Evolutionary conservation across 257 asterid species (phyloP).

Genomic region (Vinca minor): DNA sequence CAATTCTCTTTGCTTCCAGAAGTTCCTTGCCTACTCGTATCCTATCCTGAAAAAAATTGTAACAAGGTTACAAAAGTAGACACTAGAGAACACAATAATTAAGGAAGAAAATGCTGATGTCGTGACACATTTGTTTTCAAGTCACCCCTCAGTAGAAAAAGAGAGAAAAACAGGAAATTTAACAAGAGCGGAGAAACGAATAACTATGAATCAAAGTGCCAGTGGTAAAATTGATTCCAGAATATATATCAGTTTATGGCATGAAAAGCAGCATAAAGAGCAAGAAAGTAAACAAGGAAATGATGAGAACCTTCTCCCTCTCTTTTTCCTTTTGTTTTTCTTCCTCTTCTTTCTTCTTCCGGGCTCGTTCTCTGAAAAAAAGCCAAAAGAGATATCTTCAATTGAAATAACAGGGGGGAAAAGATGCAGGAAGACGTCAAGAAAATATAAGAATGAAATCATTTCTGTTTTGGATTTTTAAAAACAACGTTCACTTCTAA

Average conservation of each 20-base stretch:
- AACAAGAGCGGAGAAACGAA: no score
- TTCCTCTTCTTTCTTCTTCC: constrained; percentile 94
- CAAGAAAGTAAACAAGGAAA: constrained; percentile 5
- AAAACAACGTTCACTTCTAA: not conserved
- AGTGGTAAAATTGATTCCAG: not conserved
- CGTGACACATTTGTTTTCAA: not conserved
- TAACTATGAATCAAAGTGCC: no score
- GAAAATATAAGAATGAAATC: not conserved
- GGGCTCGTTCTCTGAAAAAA: constrained; percentile 72
- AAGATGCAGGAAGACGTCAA: not conserved
- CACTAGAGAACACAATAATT: constrained; percentile 5
- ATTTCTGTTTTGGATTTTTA: not conserved
- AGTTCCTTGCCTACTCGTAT: constrained; percentile 75
- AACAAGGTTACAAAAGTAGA: constrained; percentile 14
- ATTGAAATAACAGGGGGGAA: not conserved
- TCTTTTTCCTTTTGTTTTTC: constrained; percentile 80
- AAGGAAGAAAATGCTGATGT: not conserved
- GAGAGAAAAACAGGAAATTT: not conserved
- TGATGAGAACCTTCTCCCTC: constrained; percentile 62
- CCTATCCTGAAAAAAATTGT: constrained; percentile 61
- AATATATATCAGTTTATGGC: not conserved
- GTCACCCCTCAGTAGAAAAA: not conserved
- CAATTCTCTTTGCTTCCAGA: constrained; percentile 93
- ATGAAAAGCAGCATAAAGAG: constrained; percentile 2
- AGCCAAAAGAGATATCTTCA: not conserved